phyloP scores from a whole-genome alignment of 805 yeast genomes.

The Teunomyces gatunensis region DNA sequence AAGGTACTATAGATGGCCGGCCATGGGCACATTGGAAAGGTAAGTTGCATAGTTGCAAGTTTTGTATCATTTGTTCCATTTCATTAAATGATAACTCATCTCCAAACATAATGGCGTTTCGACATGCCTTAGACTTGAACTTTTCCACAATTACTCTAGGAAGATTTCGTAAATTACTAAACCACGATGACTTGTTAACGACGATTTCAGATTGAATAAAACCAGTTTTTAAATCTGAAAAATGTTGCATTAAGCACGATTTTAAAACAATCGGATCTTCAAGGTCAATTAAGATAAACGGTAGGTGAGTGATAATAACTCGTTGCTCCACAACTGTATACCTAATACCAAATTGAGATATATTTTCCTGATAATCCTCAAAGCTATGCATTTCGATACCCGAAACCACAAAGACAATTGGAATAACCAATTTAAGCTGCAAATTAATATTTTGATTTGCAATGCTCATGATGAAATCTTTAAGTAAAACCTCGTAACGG shows the following conservation, averaged over 20 bases:
- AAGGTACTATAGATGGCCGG: slow-evolving; percentile 67
- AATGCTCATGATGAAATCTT: slow-evolving; percentile 31
- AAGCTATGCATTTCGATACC: slow-evolving; percentile 26
- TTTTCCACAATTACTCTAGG: slow-evolving; percentile 53
- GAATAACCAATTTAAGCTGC: slow-evolving; percentile 6
- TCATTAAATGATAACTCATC: slow-evolving; percentile 41
- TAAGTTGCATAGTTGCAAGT: slow-evolving; percentile 46
- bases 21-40: slow-evolving; percentile 90
- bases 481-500: slow-evolving; percentile 51
- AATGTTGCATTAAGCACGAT: slow-evolving; percentile 42
- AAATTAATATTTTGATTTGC: slow-evolving; percentile 12
- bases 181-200: slow-evolving; percentile 16
- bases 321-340: slow-evolving; percentile 6
- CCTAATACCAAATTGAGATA: slow-evolving; percentile 18
- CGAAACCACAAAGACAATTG: slow-evolving; percentile 16
- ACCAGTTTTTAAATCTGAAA: slow-evolving; percentile 38
- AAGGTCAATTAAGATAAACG: slow-evolving; percentile 34
- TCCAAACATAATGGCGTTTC: slow-evolving; percentile 73
- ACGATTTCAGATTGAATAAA: slow-evolving; percentile 18
- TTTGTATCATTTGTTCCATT: slow-evolving; percentile 43
- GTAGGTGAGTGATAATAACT: slow-evolving; percentile 41
- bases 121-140: slow-evolving; percentile 62
- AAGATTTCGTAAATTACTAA: slow-evolving; percentile 23
- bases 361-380: slow-evolving; percentile 9
- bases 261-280: slow-evolving; percentile 28